Evolutionary conservation across 2,329 filamentous ascomycete species (phyloP), one percentile per base, ranked within the genome.

Genomic region (Atkinsonella texensis): DNA sequence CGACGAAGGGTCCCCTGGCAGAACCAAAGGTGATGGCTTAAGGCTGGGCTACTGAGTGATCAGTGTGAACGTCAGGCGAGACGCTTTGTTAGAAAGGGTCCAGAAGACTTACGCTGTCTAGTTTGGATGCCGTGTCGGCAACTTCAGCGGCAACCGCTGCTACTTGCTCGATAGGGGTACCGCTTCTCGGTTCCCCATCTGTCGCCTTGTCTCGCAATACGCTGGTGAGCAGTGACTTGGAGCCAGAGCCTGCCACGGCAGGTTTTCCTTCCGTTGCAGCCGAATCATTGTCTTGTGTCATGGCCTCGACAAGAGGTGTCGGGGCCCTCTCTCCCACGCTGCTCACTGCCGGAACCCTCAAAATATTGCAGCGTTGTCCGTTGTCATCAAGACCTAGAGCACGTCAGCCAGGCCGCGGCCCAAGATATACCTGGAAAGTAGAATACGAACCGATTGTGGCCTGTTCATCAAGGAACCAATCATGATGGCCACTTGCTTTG

Each of bases 391-490:
- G 32, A 31, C 28, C 56, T 57, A 15, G 8, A 32, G 18, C 39
- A 8, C 12, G 13, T 49, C 41, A 33, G 48, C 46, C 31, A 53
- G 28, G 23, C 10, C 42, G 20, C 20, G 6, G 5, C 10, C n/a
- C 33, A 41, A 33, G 7, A 11, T 18, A 9, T 5, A n/a, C 9
- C n/a, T 28, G 18, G 18, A 23, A n/a, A 11, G 31, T n/a, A n/a
- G 20, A 11, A 12, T 23, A 48, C 53, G 18, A n/a, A 85, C 83
- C 74, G 51, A 73, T 80, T 13, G 79, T 76, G 50, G 74, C 72
- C 44, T 70, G 71, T 53, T 87, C 80, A 58, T 89, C 79, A 45
- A 87, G 65, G 23, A 81, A 71, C 84, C 84, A 87, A 79, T 81
- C 86, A 56, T 86, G 77, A 46, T 79, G 79, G 18, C 73, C 64